These are phyloP conservation scores for Solanum rostratum DNA, from an alignment of 257 asterid species.

Conservation along the genomic window DNA sequence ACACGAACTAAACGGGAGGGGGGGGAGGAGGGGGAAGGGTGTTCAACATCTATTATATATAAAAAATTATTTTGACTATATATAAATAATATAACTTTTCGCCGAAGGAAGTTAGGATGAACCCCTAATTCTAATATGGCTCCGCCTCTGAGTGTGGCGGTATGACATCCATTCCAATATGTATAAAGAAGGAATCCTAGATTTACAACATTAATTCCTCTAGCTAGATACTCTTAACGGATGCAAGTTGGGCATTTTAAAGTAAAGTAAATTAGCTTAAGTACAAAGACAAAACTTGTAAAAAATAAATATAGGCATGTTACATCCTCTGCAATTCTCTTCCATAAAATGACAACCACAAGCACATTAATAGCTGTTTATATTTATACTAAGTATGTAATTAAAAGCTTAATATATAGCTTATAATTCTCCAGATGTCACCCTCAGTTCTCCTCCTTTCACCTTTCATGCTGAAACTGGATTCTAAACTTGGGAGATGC, in stretches of 20 bases:
- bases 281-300: background rate
- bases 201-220: background rate
- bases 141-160: too few species aligned
- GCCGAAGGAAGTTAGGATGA: too few species aligned
- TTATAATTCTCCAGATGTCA: background rate
- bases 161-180: too few species aligned
- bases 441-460: background rate
- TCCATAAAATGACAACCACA: background rate
- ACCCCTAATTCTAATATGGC: too few species aligned
- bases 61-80: too few species aligned
- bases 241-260: background rate
- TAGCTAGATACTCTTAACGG: background rate
- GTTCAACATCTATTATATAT: too few species aligned
- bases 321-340: background rate
- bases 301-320: background rate
- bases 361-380: background rate
- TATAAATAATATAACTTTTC: too few species aligned
- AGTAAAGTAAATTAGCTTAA: background rate
- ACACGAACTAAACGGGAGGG: too few species aligned
- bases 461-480: background rate
- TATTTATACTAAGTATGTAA: background rate
- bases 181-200: background rate
- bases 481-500: background rate
- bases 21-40: too few species aligned
- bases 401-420: background rate